Percentiles rank a stretch among this genome's conserved stretches.
phyloP scores from a whole-genome alignment of 2,329 filamentous ascomycete species.

The Alternaria tenuissima region DNA sequence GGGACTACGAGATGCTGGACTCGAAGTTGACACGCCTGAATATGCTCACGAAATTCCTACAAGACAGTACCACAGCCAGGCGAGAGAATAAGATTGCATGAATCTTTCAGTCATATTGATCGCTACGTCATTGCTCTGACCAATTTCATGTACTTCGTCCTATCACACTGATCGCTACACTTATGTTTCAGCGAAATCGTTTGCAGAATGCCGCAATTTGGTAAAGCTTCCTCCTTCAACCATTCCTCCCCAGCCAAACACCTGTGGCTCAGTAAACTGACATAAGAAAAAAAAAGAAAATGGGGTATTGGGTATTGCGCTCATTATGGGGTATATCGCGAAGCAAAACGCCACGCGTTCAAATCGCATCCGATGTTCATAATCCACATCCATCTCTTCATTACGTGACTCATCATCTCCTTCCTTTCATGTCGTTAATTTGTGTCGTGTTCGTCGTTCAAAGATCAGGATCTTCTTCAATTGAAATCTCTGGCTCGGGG shows the following conservation, averaged over 20 bases:
- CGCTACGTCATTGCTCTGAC: neutral
- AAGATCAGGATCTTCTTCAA: slow-evolving; percentile 43
- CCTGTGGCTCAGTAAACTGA: neutral
- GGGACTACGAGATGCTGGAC: neutral
- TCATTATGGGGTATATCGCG: slow-evolving; percentile 28
- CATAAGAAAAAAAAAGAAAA: slow-evolving; percentile 11
- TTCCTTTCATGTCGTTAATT: neutral
- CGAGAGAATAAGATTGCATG: neutral
- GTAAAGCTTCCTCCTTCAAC: neutral
- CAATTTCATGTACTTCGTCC: neutral
- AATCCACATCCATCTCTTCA: slow-evolving; percentile 9
- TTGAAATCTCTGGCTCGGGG: slow-evolving; percentile 23
- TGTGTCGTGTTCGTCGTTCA: slow-evolving; percentile 20
- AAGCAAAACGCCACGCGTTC: slow-evolving; percentile 21
- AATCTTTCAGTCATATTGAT: neutral
- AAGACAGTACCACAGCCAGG: neutral
- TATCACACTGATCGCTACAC: neutral
- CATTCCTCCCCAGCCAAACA: neutral
- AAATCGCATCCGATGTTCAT: slow-evolving; percentile 8
- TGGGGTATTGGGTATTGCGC: slow-evolving; percentile 16
- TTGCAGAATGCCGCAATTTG: neutral
- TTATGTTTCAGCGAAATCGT: neutral
- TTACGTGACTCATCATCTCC: slow-evolving; percentile 1
- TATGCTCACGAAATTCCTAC: neutral
- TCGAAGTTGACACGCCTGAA: neutral